Evolutionary conservation across 2,329 filamentous ascomycete species (phyloP).

Genomic region (Xylaria sp.): DNA sequence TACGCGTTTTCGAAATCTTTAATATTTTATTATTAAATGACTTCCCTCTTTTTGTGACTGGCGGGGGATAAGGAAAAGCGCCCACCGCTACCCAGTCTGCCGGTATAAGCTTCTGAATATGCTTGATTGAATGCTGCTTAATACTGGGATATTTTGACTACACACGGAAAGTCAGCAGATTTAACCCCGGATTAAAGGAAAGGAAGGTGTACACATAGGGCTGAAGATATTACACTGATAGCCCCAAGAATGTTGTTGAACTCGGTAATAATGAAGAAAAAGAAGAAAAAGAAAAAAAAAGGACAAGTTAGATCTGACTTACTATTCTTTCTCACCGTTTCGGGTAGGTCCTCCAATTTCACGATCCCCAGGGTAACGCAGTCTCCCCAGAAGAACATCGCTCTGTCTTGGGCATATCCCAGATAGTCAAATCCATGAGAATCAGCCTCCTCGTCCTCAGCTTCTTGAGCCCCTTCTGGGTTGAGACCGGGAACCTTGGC

Average conservation of each 20-base stretch:
- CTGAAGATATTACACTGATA: background rate
- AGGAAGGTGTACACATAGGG: background rate
- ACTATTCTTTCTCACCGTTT: conserved; percentile 69
- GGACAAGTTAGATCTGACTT: conserved; percentile 73
- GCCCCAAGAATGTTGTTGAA: background rate
- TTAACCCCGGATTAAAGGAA: background rate
- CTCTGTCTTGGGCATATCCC: conserved; percentile 88
- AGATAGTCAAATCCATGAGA: conserved; percentile 89
- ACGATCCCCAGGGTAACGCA: conserved; percentile 81
- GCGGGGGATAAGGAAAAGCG: conserved; percentile 2
- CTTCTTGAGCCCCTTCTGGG: conserved; percentile 53
- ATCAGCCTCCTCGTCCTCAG: conserved; percentile 60
- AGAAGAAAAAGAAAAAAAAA: conserved; percentile 49
- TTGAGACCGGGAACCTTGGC: conserved; percentile 84
- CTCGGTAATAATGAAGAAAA: background rate
- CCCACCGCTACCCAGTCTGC: background rate
- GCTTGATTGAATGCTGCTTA: background rate
- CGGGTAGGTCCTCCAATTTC: conserved; percentile 79
- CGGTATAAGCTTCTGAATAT: background rate
- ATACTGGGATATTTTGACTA: conserved; percentile 31
- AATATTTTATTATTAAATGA: background rate
- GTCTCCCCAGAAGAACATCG: conserved; percentile 95
- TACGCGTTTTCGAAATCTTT: background rate
- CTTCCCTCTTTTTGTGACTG: conserved; percentile 1
- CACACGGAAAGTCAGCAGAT: conserved; percentile 17